Base-by-base conservation (phyloP, 2,329 filamentous ascomycete genomes). In the Stromatinia cepivora region DNA sequence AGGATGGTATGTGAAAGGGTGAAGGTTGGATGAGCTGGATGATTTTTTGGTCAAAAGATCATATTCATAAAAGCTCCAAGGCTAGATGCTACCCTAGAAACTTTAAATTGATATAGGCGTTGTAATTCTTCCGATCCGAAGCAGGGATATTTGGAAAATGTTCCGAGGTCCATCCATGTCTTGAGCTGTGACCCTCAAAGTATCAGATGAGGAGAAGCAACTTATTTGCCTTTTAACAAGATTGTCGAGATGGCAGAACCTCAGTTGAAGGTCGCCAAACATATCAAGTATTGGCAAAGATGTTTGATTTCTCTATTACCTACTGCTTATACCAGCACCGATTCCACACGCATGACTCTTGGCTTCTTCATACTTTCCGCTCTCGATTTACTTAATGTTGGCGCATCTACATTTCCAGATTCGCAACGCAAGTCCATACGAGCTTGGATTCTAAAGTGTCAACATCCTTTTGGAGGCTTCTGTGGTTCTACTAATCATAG, bases 281-380 rank as follows among this genome's bases (percentile, higher is more conserved):
- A 99, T 79, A 84, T 95, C 78, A 92, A 91, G 78, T 99, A 97
- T 85, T 99, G 94, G 90, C 87, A 93, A 73, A 90, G 94, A 78
- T 97, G 94, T 79, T 86, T 95, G 73, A 91, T 90, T 78, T 90
- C 90, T 34, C 86, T 90, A 71, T 88, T 99, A 9, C 95, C 95
- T 0, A 86, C 89, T 58, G 85, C 88, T 72, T 99, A 98, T 82
- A 96, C 92, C 22, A 85, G 89, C 78, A 95, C 91, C 79, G 95
- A 99, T 82, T 93, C 93, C 74, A 94, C 90, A 76, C 93, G 95
- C 76, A 91, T 98, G 83, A 91, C 91, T 7, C 88, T 98, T 67
- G 93, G 89, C 74, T 97, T 90, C 83, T 97, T 99, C 83, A 94
- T 91, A 74, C 82, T 98, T 76, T 90, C 92, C 10, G 92, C 93